Evolutionary conservation across 2,329 filamentous ascomycete species (phyloP), one percentile per base, ranked within the genome.

Genomic region (Intubia oerlemansii): DNA sequence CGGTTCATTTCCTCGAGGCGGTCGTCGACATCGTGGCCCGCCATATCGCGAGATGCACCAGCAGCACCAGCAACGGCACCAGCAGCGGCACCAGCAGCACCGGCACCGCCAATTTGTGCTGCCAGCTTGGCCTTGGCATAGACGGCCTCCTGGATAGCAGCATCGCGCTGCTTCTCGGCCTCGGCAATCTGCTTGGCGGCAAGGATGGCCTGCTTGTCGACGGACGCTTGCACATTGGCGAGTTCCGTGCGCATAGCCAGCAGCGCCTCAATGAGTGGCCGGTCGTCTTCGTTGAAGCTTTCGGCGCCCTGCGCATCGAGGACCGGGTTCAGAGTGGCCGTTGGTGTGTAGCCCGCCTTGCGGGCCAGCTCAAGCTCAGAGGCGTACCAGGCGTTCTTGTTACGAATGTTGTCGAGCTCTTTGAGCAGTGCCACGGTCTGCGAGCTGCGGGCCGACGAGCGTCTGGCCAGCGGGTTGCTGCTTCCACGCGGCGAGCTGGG

Each of bases 61-160:
- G n/a, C n/a, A n/a, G n/a, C n/a, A n/a, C n/a, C n/a, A n/a, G n/a
- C n/a, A n/a, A n/a, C n/a, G n/a, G n/a, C n/a, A n/a, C n/a, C n/a
- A n/a, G n/a, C n/a, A n/a, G n/a, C n/a, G n/a, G n/a, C n/a, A n/a
- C n/a, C n/a, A n/a, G n/a, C n/a, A n/a, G n/a, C n/a, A n/a, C n/a
- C n/a, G n/a, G n/a, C n/a, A 42, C 22, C 25, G 19, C 29, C 28
- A 5, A 50, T 42, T 37, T 82, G 75, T 7, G 82, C 84, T 17
- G 84, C 84, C 29, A 93, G 57, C 45, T 81, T 93, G 3, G 90
- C 82, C 45, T 90, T 92, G 19, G 84, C 80, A 49, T 95, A 95
- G 1, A 88, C 77, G 1, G 88, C 88, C 52, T 98, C 90, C 41
- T 75, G 78, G 30, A 98, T 73, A n/a, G 88, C 88, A 23, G 76